phyloP scores from a whole-genome alignment of 208 protist genomes.

The Acanthamoeba polyphaga region DNA sequence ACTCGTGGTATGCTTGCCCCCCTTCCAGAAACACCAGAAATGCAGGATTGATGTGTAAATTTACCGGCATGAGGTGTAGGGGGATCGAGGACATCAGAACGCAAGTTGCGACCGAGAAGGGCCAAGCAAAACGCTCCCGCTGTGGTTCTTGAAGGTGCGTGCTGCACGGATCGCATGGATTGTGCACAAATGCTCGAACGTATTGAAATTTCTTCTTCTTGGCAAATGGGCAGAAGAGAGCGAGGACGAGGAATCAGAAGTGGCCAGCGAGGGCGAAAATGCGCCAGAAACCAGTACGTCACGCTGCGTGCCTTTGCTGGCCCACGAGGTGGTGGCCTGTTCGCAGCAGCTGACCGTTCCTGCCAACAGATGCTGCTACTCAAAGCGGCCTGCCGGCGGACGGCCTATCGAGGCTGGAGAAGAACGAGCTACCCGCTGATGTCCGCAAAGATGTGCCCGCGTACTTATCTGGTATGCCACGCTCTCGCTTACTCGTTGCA shows the following conservation, averaged over 20 bases:
- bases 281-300: not conserved
- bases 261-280: not conserved
- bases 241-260: not conserved
- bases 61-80: no score
- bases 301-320: not conserved
- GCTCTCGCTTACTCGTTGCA: not conserved
- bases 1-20: not conserved
- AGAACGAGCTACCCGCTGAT: not conserved
- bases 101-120: not conserved
- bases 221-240: not conserved
- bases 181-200: no score
- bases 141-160: not conserved
- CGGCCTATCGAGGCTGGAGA: not conserved
- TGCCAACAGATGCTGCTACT: not conserved
- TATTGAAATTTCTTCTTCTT: not conserved
- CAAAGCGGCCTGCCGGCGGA: not conserved
- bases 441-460: not conserved
- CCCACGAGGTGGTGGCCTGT: not conserved
- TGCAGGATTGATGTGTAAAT: no score
- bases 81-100: not conserved
- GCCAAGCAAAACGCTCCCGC: not conserved
- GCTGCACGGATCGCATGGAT: not conserved
- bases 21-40: not conserved
- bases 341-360: not conserved
- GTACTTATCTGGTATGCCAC: not conserved